Evolutionary conservation across 1,284 basidiomycete species (phyloP).

Genomic region (Sutorius eximius): DNA sequence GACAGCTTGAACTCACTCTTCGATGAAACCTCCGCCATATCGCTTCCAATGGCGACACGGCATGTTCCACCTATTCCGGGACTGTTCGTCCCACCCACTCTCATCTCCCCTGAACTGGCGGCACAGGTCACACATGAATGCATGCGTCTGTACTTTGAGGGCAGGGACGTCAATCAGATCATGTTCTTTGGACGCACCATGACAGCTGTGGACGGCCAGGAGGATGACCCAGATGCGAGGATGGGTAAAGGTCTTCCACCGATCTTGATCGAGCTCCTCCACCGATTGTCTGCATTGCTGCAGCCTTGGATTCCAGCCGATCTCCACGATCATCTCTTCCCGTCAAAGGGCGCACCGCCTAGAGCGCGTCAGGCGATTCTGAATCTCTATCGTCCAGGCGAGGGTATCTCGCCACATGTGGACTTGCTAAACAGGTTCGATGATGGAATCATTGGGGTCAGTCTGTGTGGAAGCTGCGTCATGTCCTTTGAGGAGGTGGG

Average conservation of each 20-base stretch:
- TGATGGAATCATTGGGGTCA: conserved; percentile 80
- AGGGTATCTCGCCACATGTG: conserved; percentile 78
- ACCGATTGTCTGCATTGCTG: conserved; percentile 48
- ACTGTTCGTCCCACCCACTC: conserved; percentile 54
- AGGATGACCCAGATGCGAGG: conserved; percentile 17
- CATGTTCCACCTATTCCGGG: conserved; percentile 58
- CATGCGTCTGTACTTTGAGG: conserved; percentile 56
- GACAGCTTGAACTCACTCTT: conserved; percentile 43
- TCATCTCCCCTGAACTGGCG: conserved; percentile 51
- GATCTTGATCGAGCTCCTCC: conserved; percentile 55
- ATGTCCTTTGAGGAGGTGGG: conserved; percentile 61
- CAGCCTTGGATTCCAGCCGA: conserved; percentile 46
- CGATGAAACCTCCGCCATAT: conserved; percentile 32
- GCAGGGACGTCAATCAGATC: conserved; percentile 59
- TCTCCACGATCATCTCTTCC: conserved; percentile 57
- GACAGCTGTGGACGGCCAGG: conserved; percentile 10
- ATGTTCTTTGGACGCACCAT: conserved; percentile 71
- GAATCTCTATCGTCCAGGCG: conserved; percentile 76
- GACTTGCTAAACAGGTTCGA: conserved; percentile 75
- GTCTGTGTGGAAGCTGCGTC: conserved; percentile 67
- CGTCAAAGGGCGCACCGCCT: conserved; percentile 34
- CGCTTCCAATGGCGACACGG: conserved; percentile 27
- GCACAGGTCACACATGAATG: conserved; percentile 52
- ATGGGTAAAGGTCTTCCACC: conserved; percentile 49
- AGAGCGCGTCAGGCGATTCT: conserved; percentile 74